A percentile compares a stretch with the other conserved stretches of the same genome.
phyloP scores from a whole-genome alignment of 148 eudicot species.

The Silene uniflora region DNA sequence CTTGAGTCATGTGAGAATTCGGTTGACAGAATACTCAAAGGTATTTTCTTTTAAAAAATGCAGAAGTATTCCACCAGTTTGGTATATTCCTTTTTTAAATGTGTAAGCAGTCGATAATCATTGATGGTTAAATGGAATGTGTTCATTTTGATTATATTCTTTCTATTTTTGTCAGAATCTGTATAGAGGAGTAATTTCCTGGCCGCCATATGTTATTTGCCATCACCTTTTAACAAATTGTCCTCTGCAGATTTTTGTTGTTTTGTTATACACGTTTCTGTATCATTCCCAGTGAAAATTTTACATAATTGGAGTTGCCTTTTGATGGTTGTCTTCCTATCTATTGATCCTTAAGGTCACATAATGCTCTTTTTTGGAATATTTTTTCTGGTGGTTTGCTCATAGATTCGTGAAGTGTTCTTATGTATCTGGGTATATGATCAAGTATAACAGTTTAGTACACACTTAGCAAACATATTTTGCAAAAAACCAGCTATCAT shows the following conservation, averaged over 20 bases:
- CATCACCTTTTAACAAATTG: neutral
- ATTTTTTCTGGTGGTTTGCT: constrained; percentile 1
- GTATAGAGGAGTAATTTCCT: neutral
- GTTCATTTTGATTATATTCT: neutral
- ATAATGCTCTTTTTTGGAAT: neutral
- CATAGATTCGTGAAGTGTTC: neutral
- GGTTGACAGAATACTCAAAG: constrained; percentile 67
- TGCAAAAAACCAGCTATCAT: neutral
- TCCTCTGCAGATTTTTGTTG: neutral
- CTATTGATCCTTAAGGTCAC: neutral
- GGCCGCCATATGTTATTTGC: neutral
- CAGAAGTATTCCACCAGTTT: neutral
- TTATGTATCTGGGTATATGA: neutral
- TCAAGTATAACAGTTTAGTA: neutral
- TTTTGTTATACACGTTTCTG: neutral
- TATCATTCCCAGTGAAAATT: neutral
- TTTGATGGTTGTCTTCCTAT: neutral
- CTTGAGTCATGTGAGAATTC: constrained; percentile 39
- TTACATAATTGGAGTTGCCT: neutral
- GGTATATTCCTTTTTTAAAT: neutral
- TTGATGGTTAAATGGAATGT: neutral
- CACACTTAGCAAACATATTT: neutral
- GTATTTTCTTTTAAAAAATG: constrained; percentile 24
- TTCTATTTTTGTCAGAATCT: neutral
- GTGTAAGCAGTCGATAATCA: neutral